Conservation (phyloP, 768 basidiomycete species). For the Calocera viscosa region DNA sequence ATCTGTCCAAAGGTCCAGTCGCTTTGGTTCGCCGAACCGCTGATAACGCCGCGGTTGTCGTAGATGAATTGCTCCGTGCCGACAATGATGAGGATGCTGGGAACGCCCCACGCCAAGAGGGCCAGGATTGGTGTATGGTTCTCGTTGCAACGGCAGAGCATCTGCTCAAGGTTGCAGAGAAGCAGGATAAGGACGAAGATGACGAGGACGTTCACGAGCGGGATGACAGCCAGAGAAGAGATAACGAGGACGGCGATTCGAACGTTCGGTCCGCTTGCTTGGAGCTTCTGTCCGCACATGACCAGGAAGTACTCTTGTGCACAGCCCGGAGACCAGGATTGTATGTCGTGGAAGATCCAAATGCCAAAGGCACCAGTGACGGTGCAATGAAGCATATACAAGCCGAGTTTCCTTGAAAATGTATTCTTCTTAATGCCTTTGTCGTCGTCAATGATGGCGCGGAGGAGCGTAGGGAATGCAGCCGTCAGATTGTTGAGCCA, state of each 20-base stretch:
- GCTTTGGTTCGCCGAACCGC: background rate
- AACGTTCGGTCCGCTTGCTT: background rate
- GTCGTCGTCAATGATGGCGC: background rate
- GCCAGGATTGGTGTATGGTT: background rate
- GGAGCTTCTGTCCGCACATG: background rate
- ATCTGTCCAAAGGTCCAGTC: background rate
- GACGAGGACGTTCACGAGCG: background rate
- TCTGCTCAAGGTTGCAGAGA: background rate
- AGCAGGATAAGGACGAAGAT: background rate
- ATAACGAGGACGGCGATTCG: background rate
- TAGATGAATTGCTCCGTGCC: background rate
- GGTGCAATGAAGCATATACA: background rate
- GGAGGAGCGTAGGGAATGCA: background rate
- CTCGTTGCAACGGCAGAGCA: background rate
- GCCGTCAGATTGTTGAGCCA: background rate
- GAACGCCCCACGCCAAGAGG: background rate
- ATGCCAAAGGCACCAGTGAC: background rate
- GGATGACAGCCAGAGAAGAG: background rate
- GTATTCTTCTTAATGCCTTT: background rate
- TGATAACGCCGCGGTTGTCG: background rate
- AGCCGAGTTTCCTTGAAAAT: background rate
- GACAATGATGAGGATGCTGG: background rate
- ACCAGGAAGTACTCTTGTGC: background rate
- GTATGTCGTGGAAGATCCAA: background rate
- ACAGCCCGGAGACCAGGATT: background rate